Evolutionary conservation across 768 basidiomycete genomes (phyloP).

Genomic region (Kwoniella sp.): DNA sequence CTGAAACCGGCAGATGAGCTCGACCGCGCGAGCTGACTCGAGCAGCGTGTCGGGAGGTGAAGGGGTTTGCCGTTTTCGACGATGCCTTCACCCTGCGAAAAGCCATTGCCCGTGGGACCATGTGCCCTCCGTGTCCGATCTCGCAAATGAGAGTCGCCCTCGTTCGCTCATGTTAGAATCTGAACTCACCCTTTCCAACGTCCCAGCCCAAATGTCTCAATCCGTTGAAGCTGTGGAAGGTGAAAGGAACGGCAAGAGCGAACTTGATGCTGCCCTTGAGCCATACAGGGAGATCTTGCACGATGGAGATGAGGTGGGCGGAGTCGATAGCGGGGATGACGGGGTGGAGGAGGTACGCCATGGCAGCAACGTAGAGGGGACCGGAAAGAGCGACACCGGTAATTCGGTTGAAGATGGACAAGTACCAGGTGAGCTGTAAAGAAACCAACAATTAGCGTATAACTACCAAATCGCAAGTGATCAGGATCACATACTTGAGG

Average conservation of each 20-base stretch:
- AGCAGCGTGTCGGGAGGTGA: not conserved
- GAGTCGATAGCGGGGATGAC: slow-evolving; percentile 68
- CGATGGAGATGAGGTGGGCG: slow-evolving; percentile 71
- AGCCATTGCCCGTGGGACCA: too few relatives aligned
- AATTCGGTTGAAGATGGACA: slow-evolving; percentile 82
- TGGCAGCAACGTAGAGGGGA: slow-evolving; percentile 77
- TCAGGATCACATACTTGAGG: slow-evolving; percentile 48
- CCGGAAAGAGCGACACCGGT: slow-evolving; percentile 78
- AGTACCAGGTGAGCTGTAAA: slow-evolving; percentile 86
- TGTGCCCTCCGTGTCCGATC: not conserved
- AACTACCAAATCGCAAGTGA: not conserved
- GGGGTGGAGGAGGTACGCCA: slow-evolving; percentile 82
- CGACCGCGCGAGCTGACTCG: too few relatives aligned
- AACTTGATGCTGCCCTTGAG: slow-evolving; percentile 76
- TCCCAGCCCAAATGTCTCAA: slow-evolving; percentile 91
- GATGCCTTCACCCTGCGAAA: too few relatives aligned
- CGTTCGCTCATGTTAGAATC: too few relatives aligned
- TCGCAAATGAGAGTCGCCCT: too few relatives aligned
- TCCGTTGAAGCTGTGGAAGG: slow-evolving; percentile 89
- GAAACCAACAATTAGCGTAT: slow-evolving; percentile 6
- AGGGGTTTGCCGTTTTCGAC: not conserved
- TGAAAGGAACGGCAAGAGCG: slow-evolving; percentile 79
- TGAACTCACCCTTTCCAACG: slow-evolving; percentile 74
- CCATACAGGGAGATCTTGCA: slow-evolving; percentile 70
- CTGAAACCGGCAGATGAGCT: too few relatives aligned